Percentiles rank a stretch among this genome's conserved stretches.
Conservation (phyloP, 148 eudicot species). For the Fagopyrum esculentum region DNA sequence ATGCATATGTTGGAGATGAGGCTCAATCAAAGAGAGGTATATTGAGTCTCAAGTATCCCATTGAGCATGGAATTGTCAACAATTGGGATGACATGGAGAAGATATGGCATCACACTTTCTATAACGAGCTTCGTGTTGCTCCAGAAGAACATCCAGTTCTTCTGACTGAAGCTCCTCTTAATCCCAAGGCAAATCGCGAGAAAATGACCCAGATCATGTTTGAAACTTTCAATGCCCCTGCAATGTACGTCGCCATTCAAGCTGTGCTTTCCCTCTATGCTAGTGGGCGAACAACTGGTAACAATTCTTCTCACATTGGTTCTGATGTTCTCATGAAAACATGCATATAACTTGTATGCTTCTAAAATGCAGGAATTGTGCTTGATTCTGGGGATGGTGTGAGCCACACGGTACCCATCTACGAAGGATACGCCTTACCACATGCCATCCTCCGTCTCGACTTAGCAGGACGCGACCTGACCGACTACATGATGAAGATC, state of each 20-base stretch:
- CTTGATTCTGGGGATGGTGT: slow-evolving; percentile 8
- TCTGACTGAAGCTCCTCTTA: slow-evolving; percentile 7
- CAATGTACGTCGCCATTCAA: slow-evolving; percentile 10
- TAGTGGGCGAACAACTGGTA: slow-evolving; percentile 11
- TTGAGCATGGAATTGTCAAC: slow-evolving; percentile 10
- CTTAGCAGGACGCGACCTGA: slow-evolving; percentile 11
- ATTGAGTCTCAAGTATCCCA: slow-evolving; percentile 7
- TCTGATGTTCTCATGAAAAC: too few species aligned
- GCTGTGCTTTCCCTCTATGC: slow-evolving; percentile 9
- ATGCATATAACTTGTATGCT: too few species aligned
- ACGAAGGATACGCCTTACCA: slow-evolving; percentile 10
- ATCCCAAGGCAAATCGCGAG: slow-evolving; percentile 10
- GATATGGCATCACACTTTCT: slow-evolving; percentile 11
- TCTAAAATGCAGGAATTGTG: neutral
- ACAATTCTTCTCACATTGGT: neutral
- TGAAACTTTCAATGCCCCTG: slow-evolving; percentile 12
- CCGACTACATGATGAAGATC: slow-evolving; percentile 10
- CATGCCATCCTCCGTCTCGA: slow-evolving; percentile 7
- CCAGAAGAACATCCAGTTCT: slow-evolving; percentile 7
- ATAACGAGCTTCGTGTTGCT: slow-evolving; percentile 11
- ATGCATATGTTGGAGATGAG: slow-evolving; percentile 10
- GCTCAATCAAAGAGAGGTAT: slow-evolving; percentile 6
- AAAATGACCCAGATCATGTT: slow-evolving; percentile 12
- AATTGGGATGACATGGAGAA: slow-evolving; percentile 12
- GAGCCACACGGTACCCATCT: slow-evolving; percentile 7